phyloP scores from a whole-genome alignment of 2,329 filamentous ascomycete species.

The Hortaea sp. region DNA sequence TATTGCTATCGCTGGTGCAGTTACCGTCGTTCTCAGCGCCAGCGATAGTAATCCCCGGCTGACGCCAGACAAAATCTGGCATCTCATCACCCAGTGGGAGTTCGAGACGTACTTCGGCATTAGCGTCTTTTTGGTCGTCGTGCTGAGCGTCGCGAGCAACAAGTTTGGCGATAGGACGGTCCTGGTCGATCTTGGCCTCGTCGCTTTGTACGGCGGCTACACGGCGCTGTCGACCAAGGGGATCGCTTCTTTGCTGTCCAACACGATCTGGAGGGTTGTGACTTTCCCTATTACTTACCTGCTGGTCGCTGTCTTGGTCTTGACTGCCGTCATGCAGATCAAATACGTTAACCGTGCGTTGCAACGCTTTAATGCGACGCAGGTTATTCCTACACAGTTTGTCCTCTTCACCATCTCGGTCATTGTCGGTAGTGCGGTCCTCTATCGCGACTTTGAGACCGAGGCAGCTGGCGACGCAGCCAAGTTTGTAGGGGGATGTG shows the following conservation, averaged over 20 bases:
- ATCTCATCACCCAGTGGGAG: slow-evolving; percentile 73
- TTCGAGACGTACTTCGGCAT: slow-evolving; percentile 86
- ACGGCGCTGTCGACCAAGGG: slow-evolving; percentile 96
- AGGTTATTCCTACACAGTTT: slow-evolving; percentile 96
- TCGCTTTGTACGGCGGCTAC: slow-evolving; percentile 93
- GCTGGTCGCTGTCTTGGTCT: slow-evolving; percentile 67
- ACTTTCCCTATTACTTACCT: slow-evolving; percentile 87
- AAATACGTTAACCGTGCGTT: slow-evolving; percentile 87
- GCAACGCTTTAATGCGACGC: slow-evolving; percentile 90
- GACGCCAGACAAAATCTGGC: slow-evolving; percentile 82
- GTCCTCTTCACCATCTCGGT: slow-evolving; percentile 94
- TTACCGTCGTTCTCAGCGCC: slow-evolving; percentile 86
- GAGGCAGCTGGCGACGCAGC: slow-evolving; percentile 60
- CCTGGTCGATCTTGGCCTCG: slow-evolving; percentile 83
- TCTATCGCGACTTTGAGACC: slow-evolving; percentile 91
- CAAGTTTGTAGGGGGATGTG: slow-evolving; percentile 85
- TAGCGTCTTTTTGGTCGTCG: slow-evolving; percentile 61
- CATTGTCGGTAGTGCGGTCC: slow-evolving; percentile 82
- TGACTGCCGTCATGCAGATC: slow-evolving; percentile 90
- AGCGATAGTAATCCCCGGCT: slow-evolving; percentile 83
- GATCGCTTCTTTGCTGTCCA: slow-evolving; percentile 87
- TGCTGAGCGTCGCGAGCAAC: slow-evolving; percentile 72
- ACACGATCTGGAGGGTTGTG: slow-evolving; percentile 78
- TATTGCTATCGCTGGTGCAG: slow-evolving; percentile 75
- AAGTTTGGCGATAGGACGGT: slow-evolving; percentile 79